Percentiles rank a stretch among this genome's conserved stretches.
Conservation (phyloP, 306 rosid genomes). For the Citrullus mucosospermus region DNA sequence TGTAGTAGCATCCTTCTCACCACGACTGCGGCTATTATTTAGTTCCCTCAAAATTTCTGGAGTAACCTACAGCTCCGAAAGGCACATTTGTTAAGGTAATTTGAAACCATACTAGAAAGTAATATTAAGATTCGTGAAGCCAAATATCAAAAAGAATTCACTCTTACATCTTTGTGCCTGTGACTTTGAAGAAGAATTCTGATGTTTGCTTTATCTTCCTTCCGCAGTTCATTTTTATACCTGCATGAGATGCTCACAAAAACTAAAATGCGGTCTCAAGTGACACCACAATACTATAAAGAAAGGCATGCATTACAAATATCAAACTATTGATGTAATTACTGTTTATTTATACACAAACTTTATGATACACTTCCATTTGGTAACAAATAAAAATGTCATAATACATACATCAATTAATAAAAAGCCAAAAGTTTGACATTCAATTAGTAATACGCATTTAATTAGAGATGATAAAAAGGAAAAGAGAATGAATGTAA, state of each 20-base stretch:
- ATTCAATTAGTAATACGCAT: background rate
- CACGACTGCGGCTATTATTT: slow-evolving; percentile 65
- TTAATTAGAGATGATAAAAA: background rate
- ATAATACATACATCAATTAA: background rate
- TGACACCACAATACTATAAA: background rate
- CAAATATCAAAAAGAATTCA: slow-evolving; percentile 1
- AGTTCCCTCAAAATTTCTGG: slow-evolving; percentile 80
- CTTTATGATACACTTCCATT: background rate
- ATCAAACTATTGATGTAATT: background rate
- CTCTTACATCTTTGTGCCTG: slow-evolving; percentile 59
- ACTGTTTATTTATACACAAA: background rate
- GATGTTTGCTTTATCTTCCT: slow-evolving; percentile 60
- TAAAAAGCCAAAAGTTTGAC: too few relatives aligned
- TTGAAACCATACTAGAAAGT: background rate
- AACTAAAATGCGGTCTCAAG: background rate
- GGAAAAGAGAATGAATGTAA: background rate
- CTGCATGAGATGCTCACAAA: slow-evolving; percentile 30
- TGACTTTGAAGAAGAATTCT: slow-evolving; percentile 59
- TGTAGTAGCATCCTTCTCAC: slow-evolving; percentile 64
- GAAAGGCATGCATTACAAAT: background rate
- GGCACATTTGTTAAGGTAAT: background rate
- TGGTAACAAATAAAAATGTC: too few relatives aligned
- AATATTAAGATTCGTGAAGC: background rate
- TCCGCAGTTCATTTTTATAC: slow-evolving; percentile 73
- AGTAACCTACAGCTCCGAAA: slow-evolving; percentile 49